Conservation (phyloP, 1,139 yeast species). For the Blastobotrys aristatus region DNA sequence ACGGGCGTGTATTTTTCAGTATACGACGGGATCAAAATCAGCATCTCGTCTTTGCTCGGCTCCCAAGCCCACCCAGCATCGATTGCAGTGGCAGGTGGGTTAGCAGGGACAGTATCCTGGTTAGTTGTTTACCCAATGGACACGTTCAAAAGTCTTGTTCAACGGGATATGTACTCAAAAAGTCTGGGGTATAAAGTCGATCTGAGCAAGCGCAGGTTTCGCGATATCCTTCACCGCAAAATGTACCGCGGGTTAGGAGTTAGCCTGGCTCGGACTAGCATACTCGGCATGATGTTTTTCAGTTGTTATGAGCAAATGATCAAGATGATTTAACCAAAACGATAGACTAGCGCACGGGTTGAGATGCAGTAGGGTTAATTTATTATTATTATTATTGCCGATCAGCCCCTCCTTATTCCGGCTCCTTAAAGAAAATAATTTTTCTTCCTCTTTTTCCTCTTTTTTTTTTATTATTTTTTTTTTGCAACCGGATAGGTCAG, state of each 20-base stretch:
- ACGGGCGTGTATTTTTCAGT: conserved; percentile 70
- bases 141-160: conserved; percentile 69
- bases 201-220: conserved; percentile 33
- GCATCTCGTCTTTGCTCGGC: conserved; percentile 26
- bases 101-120: conserved; percentile 75
- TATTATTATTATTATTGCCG: too few species aligned
- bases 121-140: conserved; percentile 71
- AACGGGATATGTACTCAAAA: conserved; percentile 65
- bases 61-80: conserved; percentile 33
- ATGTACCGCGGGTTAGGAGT: conserved; percentile 77
- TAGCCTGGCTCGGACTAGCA: conserved; percentile 61
- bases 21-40: conserved; percentile 61
- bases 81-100: conserved; percentile 67
- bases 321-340: conserved; percentile 15
- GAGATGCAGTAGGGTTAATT: too few species aligned
- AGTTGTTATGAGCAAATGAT: conserved; percentile 53
- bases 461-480: not conserved
- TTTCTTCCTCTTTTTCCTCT: too few species aligned
- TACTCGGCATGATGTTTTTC: conserved; percentile 73
- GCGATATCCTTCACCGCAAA: conserved; percentile 34
- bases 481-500: too few species aligned
- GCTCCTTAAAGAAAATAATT: too few species aligned
- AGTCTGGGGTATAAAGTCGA: conserved; percentile 52
- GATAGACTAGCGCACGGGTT: too few species aligned
- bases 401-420: too few species aligned